Evolutionary conservation across 2,329 filamentous ascomycete species (phyloP), one percentile per base, ranked within the genome.

Genomic region (Colletotrichum phormii): DNA sequence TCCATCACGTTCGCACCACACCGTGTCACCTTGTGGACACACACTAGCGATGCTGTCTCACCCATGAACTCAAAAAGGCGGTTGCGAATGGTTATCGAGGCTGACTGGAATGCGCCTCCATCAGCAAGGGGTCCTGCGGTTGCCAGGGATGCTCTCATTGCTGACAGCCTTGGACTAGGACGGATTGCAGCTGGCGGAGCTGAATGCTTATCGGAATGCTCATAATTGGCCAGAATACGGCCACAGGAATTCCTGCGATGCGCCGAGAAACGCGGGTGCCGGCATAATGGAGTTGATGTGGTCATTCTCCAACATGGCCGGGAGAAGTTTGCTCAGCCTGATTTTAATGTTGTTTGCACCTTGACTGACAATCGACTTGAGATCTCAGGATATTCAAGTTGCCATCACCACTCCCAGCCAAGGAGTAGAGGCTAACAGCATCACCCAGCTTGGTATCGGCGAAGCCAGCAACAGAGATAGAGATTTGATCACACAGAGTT

Each of bases 191-290:
- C 53, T 69, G 60, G 70, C 66, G 66, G 24, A 70, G 66, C 60
- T 64, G 42, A 61, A 42, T 33, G 35, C 33, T 37, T 31, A 64
- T 35, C 53, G 53, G 58, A 33, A 35, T 33, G 31, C n/a, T 42
- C 54, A 58, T 35, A 13, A 72, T 72, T 72, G 70, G 70, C 54
- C 26, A 49, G 33, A 31, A 60, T 72, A 72, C 70, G 70, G 65
- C 26, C 13, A 53, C n/a, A 49, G 18, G 15, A 22, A 69, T 69
- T 68, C 64, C 31, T 35, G 11, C n/a, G 4, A 29, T 15, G 13
- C 22, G 24, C 26, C 26, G 13, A 9, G 53, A 18, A 13, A 37
- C 42, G 33, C 35, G 31, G 61, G 54, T 70, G 42, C 11, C 64
- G 46, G 49, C 49, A 71, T 22, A 26, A 37, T 42, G 24, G 24